Percentiles rank a stretch among this genome's conserved stretches.
phyloP scores from a whole-genome alignment of 345 rosid species.

The Moricandia arvensis region DNA sequence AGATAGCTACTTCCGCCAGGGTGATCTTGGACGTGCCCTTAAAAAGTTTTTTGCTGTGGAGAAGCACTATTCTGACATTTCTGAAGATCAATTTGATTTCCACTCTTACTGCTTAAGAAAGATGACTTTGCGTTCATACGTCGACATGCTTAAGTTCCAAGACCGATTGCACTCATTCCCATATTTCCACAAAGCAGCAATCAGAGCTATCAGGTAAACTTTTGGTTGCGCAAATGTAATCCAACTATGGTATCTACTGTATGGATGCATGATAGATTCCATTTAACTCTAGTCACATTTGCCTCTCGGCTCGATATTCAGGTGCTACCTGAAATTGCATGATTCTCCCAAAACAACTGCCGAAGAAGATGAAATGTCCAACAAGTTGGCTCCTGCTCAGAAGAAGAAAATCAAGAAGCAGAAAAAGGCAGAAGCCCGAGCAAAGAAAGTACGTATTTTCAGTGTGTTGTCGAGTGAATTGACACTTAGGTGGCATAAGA shows the following conservation, averaged over 20 bases:
- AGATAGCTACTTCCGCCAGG: constrained; percentile 90
- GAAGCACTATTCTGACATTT: constrained; percentile 97
- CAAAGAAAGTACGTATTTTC: constrained; percentile 70
- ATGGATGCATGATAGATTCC: constrained; percentile 12
- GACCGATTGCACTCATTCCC: constrained; percentile 89
- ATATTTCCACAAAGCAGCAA: constrained; percentile 94
- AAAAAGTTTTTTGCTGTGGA: constrained; percentile 96
- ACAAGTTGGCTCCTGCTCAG: constrained; percentile 84
- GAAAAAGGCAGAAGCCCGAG: constrained; percentile 94
- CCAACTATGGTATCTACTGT: neutral
- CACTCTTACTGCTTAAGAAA: constrained; percentile 98
- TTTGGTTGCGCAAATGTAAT: constrained; percentile 17
- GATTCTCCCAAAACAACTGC: constrained; percentile 81
- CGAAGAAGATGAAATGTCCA: constrained; percentile 75
- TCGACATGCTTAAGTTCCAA: constrained; percentile 98
- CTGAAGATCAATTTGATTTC: constrained; percentile 97
- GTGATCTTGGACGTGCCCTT: constrained; percentile 91
- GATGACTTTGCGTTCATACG: constrained; percentile 95
- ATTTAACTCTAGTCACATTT: constrained; percentile 7
- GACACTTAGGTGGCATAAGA: constrained; percentile 21
- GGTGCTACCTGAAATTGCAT: constrained; percentile 84
- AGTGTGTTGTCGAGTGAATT: constrained; percentile 8
- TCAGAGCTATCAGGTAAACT: constrained; percentile 81
- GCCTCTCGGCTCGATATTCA: constrained; percentile 29
- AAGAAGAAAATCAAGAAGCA: constrained; percentile 93